Conservation (phyloP, 371 early-diverging fungal species). For the Rhizopus stolonifer region DNA sequence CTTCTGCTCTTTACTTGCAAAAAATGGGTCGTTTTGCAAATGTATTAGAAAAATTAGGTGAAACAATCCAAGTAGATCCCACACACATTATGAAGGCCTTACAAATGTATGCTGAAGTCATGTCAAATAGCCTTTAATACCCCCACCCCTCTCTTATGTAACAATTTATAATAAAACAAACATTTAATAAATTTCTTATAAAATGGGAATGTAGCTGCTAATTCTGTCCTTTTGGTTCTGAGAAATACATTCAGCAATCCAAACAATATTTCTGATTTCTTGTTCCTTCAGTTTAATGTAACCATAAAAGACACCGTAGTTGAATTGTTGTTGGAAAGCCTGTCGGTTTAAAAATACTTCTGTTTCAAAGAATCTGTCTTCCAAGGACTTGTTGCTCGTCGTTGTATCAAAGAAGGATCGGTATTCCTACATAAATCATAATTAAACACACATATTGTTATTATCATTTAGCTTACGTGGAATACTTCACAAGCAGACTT, state of each 20-base stretch:
- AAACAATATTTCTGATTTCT: slow-evolving; percentile 98
- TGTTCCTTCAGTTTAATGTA: slow-evolving; percentile 98
- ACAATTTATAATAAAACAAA: slow-evolving; percentile 1
- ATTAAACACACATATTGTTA: not conserved
- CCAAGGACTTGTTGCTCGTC: slow-evolving; percentile 67
- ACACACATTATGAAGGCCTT: slow-evolving; percentile 59
- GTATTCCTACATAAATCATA: no score
- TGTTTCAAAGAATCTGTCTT: slow-evolving; percentile 93
- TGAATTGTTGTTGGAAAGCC: slow-evolving; percentile 96
- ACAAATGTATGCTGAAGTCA: slow-evolving; percentile 60
- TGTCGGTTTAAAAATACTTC: slow-evolving; percentile 93
- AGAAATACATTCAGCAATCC: slow-evolving; percentile 99
- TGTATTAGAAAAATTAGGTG: slow-evolving; percentile 59
- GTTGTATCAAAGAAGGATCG: slow-evolving; percentile 65
- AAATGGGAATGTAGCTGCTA: slow-evolving; percentile 87
- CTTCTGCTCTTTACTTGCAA: slow-evolving; percentile 57
- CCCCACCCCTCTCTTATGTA: not conserved
- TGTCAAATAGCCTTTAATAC: slow-evolving; percentile 6
- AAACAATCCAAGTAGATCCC: slow-evolving; percentile 57
- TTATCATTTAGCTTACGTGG: slow-evolving; percentile 52
- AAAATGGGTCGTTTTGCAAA: slow-evolving; percentile 56
- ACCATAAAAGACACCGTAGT: slow-evolving; percentile 95
- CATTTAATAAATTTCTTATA: slow-evolving; percentile 6
- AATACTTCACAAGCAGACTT: slow-evolving; percentile 81
- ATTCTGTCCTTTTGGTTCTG: slow-evolving; percentile 96